These are phyloP conservation scores for Euphorbia schlechtendalii DNA, from an alignment of 441 rosid species.

Conservation along the genomic window DNA sequence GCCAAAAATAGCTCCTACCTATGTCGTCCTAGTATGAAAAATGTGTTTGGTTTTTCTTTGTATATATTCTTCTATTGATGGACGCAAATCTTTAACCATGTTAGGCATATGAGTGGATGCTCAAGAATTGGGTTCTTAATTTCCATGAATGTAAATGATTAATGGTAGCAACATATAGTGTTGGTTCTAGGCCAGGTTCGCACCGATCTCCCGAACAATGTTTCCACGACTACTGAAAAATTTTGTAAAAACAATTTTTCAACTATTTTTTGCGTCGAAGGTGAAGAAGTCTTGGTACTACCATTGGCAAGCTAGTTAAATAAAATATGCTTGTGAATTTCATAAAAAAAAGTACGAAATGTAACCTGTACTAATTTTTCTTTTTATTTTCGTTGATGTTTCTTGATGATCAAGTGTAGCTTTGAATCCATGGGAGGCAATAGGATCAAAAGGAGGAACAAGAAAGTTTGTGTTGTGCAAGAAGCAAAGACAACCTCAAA, in stretches of 20 bases:
- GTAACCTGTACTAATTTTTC: neutral
- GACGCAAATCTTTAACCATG: neutral
- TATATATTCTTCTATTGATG: neutral
- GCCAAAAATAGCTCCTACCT: no score
- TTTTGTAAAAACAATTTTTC: no score
- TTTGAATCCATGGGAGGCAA: slow-evolving; percentile 38
- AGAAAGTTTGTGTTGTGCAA: slow-evolving; percentile 50
- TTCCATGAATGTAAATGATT: neutral
- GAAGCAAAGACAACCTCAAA: slow-evolving; percentile 35
- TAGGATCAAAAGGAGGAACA: slow-evolving; percentile 31
- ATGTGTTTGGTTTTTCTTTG: no score
- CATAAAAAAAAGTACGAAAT: neutral
- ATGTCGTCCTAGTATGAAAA: no score
- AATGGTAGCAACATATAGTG: no score
- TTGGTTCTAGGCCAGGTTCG: no score
- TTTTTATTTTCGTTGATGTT: no score
- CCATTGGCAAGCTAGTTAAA: neutral
- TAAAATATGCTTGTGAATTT: neutral
- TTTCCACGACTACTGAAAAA: no score
- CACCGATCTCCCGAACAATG: no score
- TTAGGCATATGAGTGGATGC: neutral
- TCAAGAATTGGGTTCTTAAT: neutral
- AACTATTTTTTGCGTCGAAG: no score
- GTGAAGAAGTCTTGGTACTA: no score
- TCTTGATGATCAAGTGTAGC: slow-evolving; percentile 19